Evolutionary conservation across 495 filamentous ascomycete genomes (phyloP), one percentile per base, ranked within the genome.

Genomic region (Daldinia bambusicola): DNA sequence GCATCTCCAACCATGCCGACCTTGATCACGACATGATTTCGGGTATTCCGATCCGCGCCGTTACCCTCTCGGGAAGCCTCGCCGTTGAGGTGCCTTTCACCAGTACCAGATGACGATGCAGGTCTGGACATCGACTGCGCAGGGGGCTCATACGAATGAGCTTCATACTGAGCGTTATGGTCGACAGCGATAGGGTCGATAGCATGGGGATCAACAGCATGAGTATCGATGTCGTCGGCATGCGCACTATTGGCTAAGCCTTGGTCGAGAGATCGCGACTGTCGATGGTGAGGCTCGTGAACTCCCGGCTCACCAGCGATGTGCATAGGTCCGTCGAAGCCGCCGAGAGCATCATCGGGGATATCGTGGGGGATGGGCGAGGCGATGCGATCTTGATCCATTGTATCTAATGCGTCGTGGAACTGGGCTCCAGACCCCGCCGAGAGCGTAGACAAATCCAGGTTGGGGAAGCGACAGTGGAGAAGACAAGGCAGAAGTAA

Each of bases 1-100:
- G 95, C 95, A 84, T 99, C 95, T 58, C 95, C 95, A 32, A 99
- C 95, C 96, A 99, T 99, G 65, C 95, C 95, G 51, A 99, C 95
- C 80, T 99, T 99, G 82, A 99, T 98, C 41, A 99, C 95, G 12
- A 99, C 96, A 67, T 93, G 94, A 75, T 92, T 93, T 77, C 92
- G 92, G 81, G 82, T 55, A 78, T 82, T 82, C 71, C 82, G 81
- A 62, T 75, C 78, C 20, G 80, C 80, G 34, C 78, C 71, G 12
- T 75, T 73, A 38, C 72, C 77, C n/a, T 78, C 80, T 38, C 81
- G 77, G 57, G 80, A 76, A 52, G 77, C 73, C 50, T 80, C 69
- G 12, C 70, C 61, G 30, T 40, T 65, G 18, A 41, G 68, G 4
- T 70, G 75, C 48, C 70, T 63, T 5, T 75, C 75, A 31, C 75